Conservation (phyloP, 805 yeast species). For the Hermanozyma aechmeae region DNA sequence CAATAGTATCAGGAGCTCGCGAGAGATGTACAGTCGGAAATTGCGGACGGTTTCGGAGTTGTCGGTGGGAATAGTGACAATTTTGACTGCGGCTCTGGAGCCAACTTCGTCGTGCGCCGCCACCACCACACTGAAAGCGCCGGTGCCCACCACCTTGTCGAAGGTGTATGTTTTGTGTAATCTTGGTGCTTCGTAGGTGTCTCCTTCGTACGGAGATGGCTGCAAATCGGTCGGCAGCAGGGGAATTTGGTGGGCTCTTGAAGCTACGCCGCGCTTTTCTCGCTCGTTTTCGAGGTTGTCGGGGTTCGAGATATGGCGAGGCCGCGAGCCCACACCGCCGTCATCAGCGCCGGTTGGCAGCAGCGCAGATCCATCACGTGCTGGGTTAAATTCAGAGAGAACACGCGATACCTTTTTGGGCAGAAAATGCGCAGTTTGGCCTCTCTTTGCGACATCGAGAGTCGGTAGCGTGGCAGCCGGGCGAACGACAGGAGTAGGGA, state of each 20-base stretch:
- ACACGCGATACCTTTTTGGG: conserved; percentile 3
- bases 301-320: conserved; percentile 8
- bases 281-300: neutral
- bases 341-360: conserved; percentile 1
- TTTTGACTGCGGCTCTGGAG: conserved; percentile 86
- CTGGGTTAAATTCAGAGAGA: conserved; percentile 7
- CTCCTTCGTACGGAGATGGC: conserved; percentile 2
- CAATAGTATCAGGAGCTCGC: conserved; percentile 66
- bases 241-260: neutral
- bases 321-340: neutral
- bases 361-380: neutral
- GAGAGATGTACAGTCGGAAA: conserved; percentile 27
- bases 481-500: conserved; percentile 43
- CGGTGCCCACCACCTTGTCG: conserved; percentile 42
- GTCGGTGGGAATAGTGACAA: conserved; percentile 33
- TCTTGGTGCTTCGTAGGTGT: neutral
- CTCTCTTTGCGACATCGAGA: conserved; percentile 6
- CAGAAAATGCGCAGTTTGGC: neutral
- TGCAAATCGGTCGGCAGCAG: neutral
- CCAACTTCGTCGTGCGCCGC: conserved; percentile 34
- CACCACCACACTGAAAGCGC: conserved; percentile 61
- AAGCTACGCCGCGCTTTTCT: neutral
- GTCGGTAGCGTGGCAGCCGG: no score
- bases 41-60: conserved; percentile 15
- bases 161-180: conserved; percentile 4